Conservation (phyloP, 768 basidiomycete genomes). For the Boletus barrowsii region DNA sequence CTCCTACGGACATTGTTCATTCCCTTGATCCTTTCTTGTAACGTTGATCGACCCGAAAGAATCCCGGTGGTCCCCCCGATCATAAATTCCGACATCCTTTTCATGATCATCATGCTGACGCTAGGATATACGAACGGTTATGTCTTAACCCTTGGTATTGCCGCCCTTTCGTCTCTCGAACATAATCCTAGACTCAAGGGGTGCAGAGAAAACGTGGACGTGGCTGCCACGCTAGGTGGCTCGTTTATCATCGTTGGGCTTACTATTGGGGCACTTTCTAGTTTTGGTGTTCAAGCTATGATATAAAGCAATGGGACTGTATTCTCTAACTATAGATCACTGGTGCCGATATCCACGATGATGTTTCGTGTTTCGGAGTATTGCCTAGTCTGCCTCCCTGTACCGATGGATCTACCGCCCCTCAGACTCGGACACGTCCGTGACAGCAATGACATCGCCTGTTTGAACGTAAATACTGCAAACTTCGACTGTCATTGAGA, state of each 20-base stretch:
- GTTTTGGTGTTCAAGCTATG: slow-evolving; percentile 71
- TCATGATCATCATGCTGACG: slow-evolving; percentile 64
- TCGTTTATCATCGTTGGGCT: slow-evolving; percentile 79
- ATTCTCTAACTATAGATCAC: too few relatives aligned
- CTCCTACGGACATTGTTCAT: slow-evolving; percentile 1
- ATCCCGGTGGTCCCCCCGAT: slow-evolving; percentile 30
- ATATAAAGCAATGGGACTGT: slow-evolving; percentile 39
- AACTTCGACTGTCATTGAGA: too few relatives aligned
- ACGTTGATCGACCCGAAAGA: slow-evolving; percentile 53
- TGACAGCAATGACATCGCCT: too few relatives aligned
- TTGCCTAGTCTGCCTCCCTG: too few relatives aligned
- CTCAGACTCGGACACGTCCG: too few relatives aligned
- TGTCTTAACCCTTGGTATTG: slow-evolving; percentile 68
- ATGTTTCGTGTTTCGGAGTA: too few relatives aligned
- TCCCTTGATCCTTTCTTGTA: slow-evolving; percentile 31
- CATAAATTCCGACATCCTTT: slow-evolving; percentile 73
- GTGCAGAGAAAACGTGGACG: slow-evolving; percentile 72
- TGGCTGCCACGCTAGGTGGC: slow-evolving; percentile 75
- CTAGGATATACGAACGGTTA: slow-evolving; percentile 82
- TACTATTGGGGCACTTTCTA: slow-evolving; percentile 68
- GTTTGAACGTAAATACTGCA: too few relatives aligned
- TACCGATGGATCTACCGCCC: too few relatives aligned
- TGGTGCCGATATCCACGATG: too few relatives aligned
- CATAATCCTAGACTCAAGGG: slow-evolving; percentile 41
- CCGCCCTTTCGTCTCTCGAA: slow-evolving; percentile 73